A percentile compares a stretch with the other conserved stretches of the same genome.
Evolutionary conservation across 768 basidiomycete species (phyloP).

Genomic region (Amyloporia xantha): DNA sequence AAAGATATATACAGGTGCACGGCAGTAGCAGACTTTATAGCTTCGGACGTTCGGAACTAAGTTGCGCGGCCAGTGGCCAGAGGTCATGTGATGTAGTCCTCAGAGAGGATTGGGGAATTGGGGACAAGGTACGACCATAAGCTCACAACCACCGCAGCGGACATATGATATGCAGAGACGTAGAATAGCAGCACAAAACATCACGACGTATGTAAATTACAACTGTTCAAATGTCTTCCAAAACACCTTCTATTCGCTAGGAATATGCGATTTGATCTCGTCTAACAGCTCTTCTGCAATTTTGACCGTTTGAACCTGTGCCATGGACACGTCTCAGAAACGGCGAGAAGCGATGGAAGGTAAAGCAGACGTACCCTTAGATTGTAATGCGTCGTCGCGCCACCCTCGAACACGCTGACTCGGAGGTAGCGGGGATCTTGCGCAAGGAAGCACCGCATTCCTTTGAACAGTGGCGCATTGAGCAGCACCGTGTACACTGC

Average conservation of each 20-base stretch:
- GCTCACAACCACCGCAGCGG: background rate
- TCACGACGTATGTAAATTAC: background rate
- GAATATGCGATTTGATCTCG: constrained; percentile 40
- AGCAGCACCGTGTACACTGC: constrained; percentile 70
- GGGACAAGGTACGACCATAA: too few relatives aligned
- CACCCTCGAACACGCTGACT: constrained; percentile 64
- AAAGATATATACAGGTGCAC: too few relatives aligned
- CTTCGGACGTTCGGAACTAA: too few relatives aligned
- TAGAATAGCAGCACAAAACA: background rate
- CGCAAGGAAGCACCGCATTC: constrained; percentile 66
- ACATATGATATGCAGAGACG: background rate
- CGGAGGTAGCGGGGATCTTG: constrained; percentile 77
- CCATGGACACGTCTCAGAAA: too few relatives aligned
- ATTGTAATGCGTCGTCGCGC: constrained; percentile 63
- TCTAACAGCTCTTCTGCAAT: constrained; percentile 65
- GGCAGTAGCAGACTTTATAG: too few relatives aligned
- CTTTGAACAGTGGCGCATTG: constrained; percentile 70
- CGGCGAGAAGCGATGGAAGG: too few relatives aligned
- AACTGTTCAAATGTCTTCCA: background rate
- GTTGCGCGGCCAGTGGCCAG: too few relatives aligned
- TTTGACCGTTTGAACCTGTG: constrained; percentile 60
- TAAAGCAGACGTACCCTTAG: constrained; percentile 59
- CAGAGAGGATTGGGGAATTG: too few relatives aligned
- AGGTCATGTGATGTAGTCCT: too few relatives aligned
- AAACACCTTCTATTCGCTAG: constrained; percentile 13